Evolutionary conservation across 2,329 filamentous ascomycete species (phyloP).

Genomic region (Phaeosphaeriaceae sp.): DNA sequence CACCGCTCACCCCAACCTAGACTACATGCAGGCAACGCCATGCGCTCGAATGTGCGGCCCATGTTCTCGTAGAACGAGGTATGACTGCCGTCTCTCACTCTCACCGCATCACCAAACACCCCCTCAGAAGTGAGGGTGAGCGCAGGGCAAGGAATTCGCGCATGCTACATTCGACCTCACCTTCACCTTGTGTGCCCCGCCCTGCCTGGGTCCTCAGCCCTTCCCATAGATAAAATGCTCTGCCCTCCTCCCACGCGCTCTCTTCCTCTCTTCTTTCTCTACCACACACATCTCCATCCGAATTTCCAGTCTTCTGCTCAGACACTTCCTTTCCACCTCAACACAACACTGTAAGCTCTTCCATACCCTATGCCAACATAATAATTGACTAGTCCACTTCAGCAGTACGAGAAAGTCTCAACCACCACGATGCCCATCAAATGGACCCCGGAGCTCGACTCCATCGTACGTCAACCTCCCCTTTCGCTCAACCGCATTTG

Average conservation of each 20-base stretch:
- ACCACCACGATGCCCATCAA: neutral
- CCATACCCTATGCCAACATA: neutral
- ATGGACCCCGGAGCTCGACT: slow-evolving; percentile 2
- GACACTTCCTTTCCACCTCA: no score
- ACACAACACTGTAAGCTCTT: neutral
- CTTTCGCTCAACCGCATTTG: neutral
- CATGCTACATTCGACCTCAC: neutral
- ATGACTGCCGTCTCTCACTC: neutral
- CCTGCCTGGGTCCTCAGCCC: neutral
- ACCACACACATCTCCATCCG: neutral
- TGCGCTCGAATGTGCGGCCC: no score
- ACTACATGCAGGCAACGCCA: no score
- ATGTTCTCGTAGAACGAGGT: no score
- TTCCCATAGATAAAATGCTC: neutral
- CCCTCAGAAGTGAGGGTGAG: neutral
- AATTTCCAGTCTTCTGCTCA: neutral
- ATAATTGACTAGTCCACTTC: neutral
- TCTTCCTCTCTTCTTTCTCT: neutral
- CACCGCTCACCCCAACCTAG: no score
- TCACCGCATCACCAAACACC: neutral
- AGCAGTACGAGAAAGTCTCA: neutral
- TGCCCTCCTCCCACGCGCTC: neutral
- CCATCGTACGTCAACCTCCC: neutral
- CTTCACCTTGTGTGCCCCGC: neutral
- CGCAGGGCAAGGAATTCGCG: neutral